phyloP scores from a whole-genome alignment of 768 basidiomycete species.

The Tremella mesenterica region DNA sequence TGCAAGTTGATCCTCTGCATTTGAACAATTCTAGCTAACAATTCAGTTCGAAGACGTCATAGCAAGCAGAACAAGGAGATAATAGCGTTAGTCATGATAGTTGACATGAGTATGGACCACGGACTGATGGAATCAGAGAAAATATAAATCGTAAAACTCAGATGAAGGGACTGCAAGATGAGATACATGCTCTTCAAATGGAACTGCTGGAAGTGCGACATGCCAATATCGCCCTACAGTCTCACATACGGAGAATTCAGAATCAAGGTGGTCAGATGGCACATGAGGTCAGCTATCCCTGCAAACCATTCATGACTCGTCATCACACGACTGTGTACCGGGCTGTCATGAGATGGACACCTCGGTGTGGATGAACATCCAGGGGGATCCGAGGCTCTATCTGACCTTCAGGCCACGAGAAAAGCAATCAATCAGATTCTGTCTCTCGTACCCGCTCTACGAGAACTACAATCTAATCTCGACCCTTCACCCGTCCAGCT shows the following conservation, averaged over 20 bases:
- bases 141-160: constrained; percentile 6
- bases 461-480: constrained; percentile 1
- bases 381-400: not conserved
- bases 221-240: constrained; percentile 1
- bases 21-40: not conserved
- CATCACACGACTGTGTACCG: too few species aligned
- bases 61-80: constrained; percentile 15
- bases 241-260: not conserved
- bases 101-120: not conserved
- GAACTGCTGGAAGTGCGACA: constrained; percentile 7
- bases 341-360: too few species aligned
- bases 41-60: constrained; percentile 6
- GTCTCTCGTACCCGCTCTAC: constrained; percentile 5
- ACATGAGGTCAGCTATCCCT: constrained; percentile 2
- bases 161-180: constrained; percentile 8
- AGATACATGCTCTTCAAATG: constrained; percentile 5
- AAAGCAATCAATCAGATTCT: constrained; percentile 7
- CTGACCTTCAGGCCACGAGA: constrained; percentile 2
- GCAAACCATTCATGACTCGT: not conserved
- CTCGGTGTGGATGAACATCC: too few species aligned
- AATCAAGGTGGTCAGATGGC: not conserved
- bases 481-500: not conserved
- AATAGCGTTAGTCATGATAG: constrained; percentile 3
- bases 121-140: not conserved
- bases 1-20: constrained; percentile 6